Evolutionary conservation across 2,329 filamentous ascomycete species (phyloP).

Genomic region (Talaromyces pinophilus): DNA sequence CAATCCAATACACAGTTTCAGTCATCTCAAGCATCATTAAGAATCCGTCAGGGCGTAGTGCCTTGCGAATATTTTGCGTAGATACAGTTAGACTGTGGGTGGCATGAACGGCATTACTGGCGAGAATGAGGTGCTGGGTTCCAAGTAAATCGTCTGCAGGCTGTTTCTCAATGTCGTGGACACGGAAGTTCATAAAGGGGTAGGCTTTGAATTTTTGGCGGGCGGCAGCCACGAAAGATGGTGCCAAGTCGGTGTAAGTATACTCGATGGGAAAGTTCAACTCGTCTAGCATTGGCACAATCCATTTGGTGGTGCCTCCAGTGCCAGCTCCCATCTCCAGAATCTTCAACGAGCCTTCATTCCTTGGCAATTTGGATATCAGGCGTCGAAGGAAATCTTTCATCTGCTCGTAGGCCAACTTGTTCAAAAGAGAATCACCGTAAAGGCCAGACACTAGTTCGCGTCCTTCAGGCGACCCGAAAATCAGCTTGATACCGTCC

Average conservation of each 20-base stretch:
- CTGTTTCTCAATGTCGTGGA: conserved; percentile 34
- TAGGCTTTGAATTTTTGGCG: not conserved
- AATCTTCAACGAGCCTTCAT: conserved; percentile 25
- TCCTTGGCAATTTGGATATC: not conserved
- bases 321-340: conserved; percentile 45
- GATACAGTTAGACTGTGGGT: conserved; percentile 29
- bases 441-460: conserved; percentile 42
- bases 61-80: conserved; percentile 29
- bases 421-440: conserved; percentile 26
- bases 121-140: conserved; percentile 39
- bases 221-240: conserved; percentile 25
- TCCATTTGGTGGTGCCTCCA: conserved; percentile 39
- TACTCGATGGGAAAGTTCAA: conserved; percentile 33
- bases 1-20: conserved; percentile 31
- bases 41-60: conserved; percentile 46
- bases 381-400: not conserved
- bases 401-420: conserved; percentile 33
- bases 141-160: conserved; percentile 36
- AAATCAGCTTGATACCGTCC: conserved; percentile 45
- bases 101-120: conserved; percentile 39
- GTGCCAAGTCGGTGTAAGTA: conserved; percentile 30
- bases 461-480: conserved; percentile 33
- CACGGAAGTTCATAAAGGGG: conserved; percentile 28
- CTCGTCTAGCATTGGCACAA: conserved; percentile 32
- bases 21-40: conserved; percentile 49